phyloP scores from a whole-genome alignment of 768 basidiomycete genomes.

The Cystobasidium onofrii region DNA sequence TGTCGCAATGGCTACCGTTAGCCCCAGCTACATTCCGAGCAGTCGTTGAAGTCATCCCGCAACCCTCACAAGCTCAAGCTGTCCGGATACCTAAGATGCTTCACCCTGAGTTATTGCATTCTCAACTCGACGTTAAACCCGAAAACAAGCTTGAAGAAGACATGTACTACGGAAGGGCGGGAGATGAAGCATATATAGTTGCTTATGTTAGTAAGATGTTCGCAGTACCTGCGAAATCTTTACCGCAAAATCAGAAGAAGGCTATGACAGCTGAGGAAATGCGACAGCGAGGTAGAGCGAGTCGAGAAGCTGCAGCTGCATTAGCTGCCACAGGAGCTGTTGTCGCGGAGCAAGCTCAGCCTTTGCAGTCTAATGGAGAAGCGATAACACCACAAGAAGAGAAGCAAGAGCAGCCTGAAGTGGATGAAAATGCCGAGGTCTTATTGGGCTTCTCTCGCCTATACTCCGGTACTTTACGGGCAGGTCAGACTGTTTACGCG shows the following conservation, averaged over 20 bases:
- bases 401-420: conserved; percentile 19
- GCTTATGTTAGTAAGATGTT: conserved; percentile 99
- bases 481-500: conserved; percentile 59
- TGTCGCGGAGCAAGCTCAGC: conserved; percentile 2
- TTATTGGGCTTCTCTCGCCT: conserved; percentile 87
- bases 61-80: conserved; percentile 71
- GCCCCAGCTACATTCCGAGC: conserved; percentile 87
- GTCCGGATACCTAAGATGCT: conserved; percentile 84
- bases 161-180: conserved; percentile 63
- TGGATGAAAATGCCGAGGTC: conserved; percentile 51
- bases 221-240: conserved; percentile 65
- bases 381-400: neutral
- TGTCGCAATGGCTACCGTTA: conserved; percentile 91
- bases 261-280: conserved; percentile 74
- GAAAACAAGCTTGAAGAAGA: conserved; percentile 75
- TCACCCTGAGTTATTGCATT: conserved; percentile 60
- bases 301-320: conserved; percentile 44
- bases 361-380: conserved; percentile 33
- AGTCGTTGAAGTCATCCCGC: conserved; percentile 84
- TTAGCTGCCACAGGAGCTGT: conserved; percentile 29
- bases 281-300: conserved; percentile 58
- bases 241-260: conserved; percentile 77
- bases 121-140: conserved; percentile 50
- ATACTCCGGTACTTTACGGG: conserved; percentile 74
- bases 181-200: conserved; percentile 56